Base-by-base conservation (phyloP, 345 rosid genomes). In the Litchi chinensis region DNA sequence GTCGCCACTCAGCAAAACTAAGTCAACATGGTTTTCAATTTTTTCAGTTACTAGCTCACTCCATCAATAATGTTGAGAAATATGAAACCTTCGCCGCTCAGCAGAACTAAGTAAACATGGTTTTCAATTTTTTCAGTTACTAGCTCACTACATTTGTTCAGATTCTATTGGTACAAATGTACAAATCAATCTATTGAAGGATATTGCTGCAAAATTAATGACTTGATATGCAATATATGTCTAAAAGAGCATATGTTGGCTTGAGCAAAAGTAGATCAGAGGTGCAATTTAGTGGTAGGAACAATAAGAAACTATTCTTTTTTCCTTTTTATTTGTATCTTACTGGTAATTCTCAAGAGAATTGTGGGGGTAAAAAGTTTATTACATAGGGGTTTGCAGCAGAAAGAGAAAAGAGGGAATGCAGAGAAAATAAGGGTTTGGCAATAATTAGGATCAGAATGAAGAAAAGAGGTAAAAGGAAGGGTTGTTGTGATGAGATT, bases 401-500 rank as follows among this genome's bases (percentile, higher is more conserved):
- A 64, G 75, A 32, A 64, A 80, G 48, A 66, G 65, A 74, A 75
- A 81, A 64, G 71, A 68, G 22, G 81, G 74, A 68, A 83, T 79
- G 84, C 74, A 78, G 26, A 76, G 79, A 84, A 89, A 79, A 83
- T 82, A 87, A 76, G 77, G 85, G 57, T 73, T 75, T 62, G 83
- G 82, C 74, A 83, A 88, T 86, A 22, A 88, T 87, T 74, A 83
- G 76, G 76, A 67, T 40, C 64, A 83, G 87, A 69, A 78, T 82
- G 79, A 78, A 79, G 28, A 26, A 77, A 79, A 71, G 79, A 78
- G 76, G 83, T 52, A 77, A 85, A 87, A 83, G 87, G 65, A 67
- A 83, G 85, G 90, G 63, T 73, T 77, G 79, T 77, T 76, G 78
- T 77, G 88, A 82, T 80, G 86, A 83, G 89, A 84, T 87, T 89